Evolutionary conservation across 768 basidiomycete genomes (phyloP).

Genomic region (Rhodotorula taiwanensis): DNA sequence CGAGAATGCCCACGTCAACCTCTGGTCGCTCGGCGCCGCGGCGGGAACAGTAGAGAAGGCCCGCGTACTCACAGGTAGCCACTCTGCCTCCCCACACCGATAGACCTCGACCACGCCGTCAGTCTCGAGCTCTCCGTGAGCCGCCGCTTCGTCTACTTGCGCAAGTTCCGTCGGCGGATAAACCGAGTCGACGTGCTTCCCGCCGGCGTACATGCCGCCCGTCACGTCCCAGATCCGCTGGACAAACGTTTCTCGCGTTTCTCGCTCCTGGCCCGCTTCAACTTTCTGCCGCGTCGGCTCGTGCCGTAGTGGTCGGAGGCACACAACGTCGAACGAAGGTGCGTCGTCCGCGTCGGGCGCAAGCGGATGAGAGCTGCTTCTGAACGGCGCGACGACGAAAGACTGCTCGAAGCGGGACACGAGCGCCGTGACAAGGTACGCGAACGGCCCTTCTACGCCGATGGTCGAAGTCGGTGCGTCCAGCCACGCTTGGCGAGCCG

Average conservation of each 20-base stretch:
- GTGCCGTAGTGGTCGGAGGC: constrained; percentile 66
- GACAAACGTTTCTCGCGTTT: constrained; percentile 52
- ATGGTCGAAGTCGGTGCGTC: constrained; percentile 42
- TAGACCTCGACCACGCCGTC: constrained; percentile 60
- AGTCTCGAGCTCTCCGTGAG: no score
- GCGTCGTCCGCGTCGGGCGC: constrained; percentile 40
- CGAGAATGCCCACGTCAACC: no score
- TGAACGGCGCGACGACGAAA: constrained; percentile 68
- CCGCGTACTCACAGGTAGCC: constrained; percentile 61
- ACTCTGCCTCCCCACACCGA: constrained; percentile 73
- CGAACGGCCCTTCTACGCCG: constrained; percentile 60
- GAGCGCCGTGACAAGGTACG: constrained; percentile 77
- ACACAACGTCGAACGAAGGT: constrained; percentile 62
- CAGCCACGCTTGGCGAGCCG: constrained; percentile 49
- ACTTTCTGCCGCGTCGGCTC: constrained; percentile 45
- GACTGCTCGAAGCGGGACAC: constrained; percentile 70
- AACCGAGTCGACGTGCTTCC: constrained; percentile 59
- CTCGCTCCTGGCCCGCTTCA: constrained; percentile 44
- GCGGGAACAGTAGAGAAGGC: not conserved
- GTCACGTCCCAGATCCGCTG: constrained; percentile 55
- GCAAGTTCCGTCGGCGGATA: constrained; percentile 52
- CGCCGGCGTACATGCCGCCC: constrained; percentile 67
- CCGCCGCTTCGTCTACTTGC: constrained; percentile 43
- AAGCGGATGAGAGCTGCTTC: constrained; percentile 41
- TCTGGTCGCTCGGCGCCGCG: no score